Percentiles rank a stretch among this genome's conserved stretches.
These are phyloP conservation scores for Solanum piurae DNA, from an alignment of 257 asterid species.

Conservation along the genomic window DNA sequence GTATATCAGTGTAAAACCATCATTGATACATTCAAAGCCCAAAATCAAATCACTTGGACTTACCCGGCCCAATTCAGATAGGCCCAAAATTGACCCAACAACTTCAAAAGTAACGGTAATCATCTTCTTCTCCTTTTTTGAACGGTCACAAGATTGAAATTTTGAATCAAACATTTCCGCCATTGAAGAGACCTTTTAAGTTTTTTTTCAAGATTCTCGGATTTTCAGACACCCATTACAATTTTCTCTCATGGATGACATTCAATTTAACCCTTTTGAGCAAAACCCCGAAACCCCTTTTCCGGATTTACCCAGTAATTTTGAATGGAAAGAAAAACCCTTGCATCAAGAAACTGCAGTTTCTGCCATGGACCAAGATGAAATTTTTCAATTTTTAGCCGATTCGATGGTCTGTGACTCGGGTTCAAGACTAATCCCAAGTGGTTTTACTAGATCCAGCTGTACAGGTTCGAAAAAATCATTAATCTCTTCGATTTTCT, in stretches of 20 bases:
- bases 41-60: background rate
- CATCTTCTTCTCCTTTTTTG: background rate
- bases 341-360: constrained; percentile 28
- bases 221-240: background rate
- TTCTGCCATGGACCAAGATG: constrained; percentile 46
- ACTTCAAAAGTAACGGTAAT: constrained; percentile 5
- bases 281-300: constrained; percentile 20
- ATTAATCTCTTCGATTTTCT: background rate
- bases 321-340: constrained; percentile 24
- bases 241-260: constrained; percentile 31
- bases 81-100: background rate
- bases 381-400: constrained; percentile 30
- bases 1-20: background rate
- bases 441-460: constrained; percentile 39
- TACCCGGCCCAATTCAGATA: background rate
- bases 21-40: background rate
- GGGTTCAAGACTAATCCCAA: constrained; percentile 45
- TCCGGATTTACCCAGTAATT: constrained; percentile 23
- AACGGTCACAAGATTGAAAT: constrained; percentile 10
- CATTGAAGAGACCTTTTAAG: background rate
- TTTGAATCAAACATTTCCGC: background rate
- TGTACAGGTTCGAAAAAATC: constrained; percentile 40
- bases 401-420: constrained; percentile 73
- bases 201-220: background rate
- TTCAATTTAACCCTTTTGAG: constrained; percentile 10